phyloP scores from a whole-genome alignment of 768 basidiomycete genomes.

The Amanita rubescens region DNA sequence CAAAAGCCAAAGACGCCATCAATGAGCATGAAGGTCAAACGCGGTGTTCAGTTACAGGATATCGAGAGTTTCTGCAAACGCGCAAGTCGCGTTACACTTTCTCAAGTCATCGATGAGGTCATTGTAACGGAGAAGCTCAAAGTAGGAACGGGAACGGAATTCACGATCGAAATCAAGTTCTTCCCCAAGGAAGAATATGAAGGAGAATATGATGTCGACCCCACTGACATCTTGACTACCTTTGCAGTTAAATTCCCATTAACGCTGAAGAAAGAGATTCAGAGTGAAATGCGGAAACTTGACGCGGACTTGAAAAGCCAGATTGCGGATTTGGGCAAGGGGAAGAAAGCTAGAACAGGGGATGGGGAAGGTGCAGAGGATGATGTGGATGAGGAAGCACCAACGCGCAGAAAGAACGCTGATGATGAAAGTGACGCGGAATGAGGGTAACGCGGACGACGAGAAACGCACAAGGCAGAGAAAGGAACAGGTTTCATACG shows the following conservation, averaged over 20 bases:
- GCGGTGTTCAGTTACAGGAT: constrained; percentile 43
- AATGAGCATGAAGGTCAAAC: constrained; percentile 77
- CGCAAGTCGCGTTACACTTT: constrained; percentile 77
- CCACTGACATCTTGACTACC: constrained; percentile 61
- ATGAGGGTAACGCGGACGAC: constrained; percentile 73
- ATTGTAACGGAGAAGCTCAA: constrained; percentile 72
- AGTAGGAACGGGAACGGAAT: constrained; percentile 63
- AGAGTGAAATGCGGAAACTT: constrained; percentile 77
- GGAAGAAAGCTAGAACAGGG: constrained; percentile 43
- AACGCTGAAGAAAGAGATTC: constrained; percentile 79
- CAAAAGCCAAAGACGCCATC: constrained; percentile 91
- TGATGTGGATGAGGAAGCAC: constrained; percentile 40
- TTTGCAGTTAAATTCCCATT: constrained; percentile 74
- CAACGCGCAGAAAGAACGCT: constrained; percentile 21
- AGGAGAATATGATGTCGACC: constrained; percentile 72
- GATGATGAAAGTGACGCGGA: constrained; percentile 67
- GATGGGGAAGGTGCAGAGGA: constrained; percentile 47
- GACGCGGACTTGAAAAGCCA: constrained; percentile 74
- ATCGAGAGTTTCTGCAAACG: constrained; percentile 81
- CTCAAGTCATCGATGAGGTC: constrained; percentile 82
- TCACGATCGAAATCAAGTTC: constrained; percentile 75
- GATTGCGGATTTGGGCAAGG: constrained; percentile 78
- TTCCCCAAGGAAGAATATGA: constrained; percentile 82
- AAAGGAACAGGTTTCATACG: constrained; percentile 72
- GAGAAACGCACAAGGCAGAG: constrained; percentile 66